Evolutionary conservation across 768 basidiomycete species (phyloP), one percentile per base, ranked within the genome.

Genomic region (Clathrus columnatus): DNA sequence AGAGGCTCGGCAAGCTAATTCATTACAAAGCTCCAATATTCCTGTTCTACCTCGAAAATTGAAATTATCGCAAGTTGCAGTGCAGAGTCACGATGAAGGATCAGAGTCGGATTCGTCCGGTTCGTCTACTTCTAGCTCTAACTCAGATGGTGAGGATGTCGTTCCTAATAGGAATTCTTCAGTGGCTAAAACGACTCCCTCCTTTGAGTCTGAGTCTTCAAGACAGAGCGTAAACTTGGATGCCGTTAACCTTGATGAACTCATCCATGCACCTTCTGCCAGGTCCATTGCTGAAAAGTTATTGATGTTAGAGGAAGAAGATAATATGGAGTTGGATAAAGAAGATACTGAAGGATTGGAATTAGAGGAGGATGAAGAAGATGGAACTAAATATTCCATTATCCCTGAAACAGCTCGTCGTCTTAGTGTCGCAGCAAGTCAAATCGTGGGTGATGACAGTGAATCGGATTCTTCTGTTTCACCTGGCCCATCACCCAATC

Each of bases 291-390:
- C 36, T 23, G 49, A 17, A n/a, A 28, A n/a, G 5, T 49, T 30
- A 20, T 53, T 16, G 36, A 57, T 24, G 46, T n/a, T 21, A 20
- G 28, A 18, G n/a, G 29, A 51, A 45, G 51, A 44, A n/a, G 36
- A 36, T 30, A 66, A 68, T 10, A 68, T 76, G 42, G 67, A 75
- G 17, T 65, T 68, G 7, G 70, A 72, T 11, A 70, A 70, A 54
- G 75, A 74, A 47, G 72, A 68, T 16, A 70, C 72, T 32, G 70
- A 71, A 16, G 70, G 74, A 20, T 76, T 75, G 24, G 73, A 75
- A 20, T 57, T 68, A n/a, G 67, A 61, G 14, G 69, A 72, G 4
- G 62, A 72, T 26, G 69, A 72, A 27, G 61, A 68, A 65, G 50
- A 59, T 63, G 61, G 61, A 2, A 29, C 44, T 30, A 54, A 41